Conservation (phyloP, 805 yeast genomes). For the Zygoascus tannicola region DNA sequence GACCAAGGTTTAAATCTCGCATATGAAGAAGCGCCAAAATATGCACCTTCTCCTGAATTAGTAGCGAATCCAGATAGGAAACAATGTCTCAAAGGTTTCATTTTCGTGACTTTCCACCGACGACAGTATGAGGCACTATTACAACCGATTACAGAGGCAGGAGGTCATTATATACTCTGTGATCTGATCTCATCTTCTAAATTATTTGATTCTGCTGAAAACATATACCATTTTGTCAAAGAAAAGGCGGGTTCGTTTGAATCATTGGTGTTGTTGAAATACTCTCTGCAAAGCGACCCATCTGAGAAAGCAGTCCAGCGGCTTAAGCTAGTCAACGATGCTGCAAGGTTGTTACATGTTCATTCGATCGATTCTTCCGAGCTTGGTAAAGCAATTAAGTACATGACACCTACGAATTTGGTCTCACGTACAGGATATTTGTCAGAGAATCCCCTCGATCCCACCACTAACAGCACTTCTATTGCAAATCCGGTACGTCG, state of each 20-base stretch:
- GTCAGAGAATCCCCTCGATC: background rate
- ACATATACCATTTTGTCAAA: background rate
- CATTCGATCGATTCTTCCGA: constrained; percentile 23
- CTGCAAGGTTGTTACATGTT: constrained; percentile 17
- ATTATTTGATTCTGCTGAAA: background rate
- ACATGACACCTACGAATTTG: background rate
- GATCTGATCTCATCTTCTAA: background rate
- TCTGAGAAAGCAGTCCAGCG: background rate
- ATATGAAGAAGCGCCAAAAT: constrained; percentile 23
- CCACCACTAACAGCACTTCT: background rate
- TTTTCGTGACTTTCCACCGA: constrained; percentile 15
- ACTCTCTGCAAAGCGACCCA: background rate
- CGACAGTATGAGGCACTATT: background rate
- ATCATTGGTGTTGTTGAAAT: background rate
- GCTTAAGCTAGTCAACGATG: constrained; percentile 12
- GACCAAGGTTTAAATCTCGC: constrained; percentile 16
- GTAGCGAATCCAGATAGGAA: constrained; percentile 20
- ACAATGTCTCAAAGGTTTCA: constrained; percentile 18
- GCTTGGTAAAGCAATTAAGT: constrained; percentile 21
- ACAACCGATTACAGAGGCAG: background rate
- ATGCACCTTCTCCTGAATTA: constrained; percentile 20
- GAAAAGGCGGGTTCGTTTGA: background rate
- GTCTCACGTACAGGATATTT: background rate
- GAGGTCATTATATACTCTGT: background rate
- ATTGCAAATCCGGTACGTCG: background rate